Evolutionary conservation across 2,329 filamentous ascomycete species (phyloP), one percentile per base, ranked within the genome.

Genomic region (Fusarium avenaceum): DNA sequence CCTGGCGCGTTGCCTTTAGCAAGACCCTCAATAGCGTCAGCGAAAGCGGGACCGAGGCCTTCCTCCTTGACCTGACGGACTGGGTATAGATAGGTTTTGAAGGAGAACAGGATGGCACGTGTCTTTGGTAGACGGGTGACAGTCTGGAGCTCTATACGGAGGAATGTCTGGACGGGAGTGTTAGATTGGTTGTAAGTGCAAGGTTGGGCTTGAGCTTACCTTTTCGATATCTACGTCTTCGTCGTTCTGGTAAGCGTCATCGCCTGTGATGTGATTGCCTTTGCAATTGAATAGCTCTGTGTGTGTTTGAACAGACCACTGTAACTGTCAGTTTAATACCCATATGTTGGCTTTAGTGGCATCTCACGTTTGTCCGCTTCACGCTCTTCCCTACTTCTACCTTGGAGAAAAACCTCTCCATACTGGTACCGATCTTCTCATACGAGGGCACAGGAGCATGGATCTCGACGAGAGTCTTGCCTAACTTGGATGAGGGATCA

Each of bases 361-460:
- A 26, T 14, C 46, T 54, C 65, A 85, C 85, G 33, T 87, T 87
- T 6, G 81, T 74, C n/a, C 86, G 75, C 72, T 84, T 85, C 3
- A 82, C 82, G 46, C 76, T 79, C 72, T 80, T 85, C 0, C 84
- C 85, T 1, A 82, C 82, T 43, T 83, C 78, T 0, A 87, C 51
- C 47, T 79, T 80, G 4, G 72, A 69, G 63, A 88, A 87, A 72
- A 84, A 86, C 7, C 80, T 78, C 73, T 88, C 85, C 84, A 88
- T 86, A 60, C 84, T 87, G 0, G 77, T 70, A 0, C 82, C 84
- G 28, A 88, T 86, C 76, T 83, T 86, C 17, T 85, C 81, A 55
- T 86, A 87, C 1, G 78, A 78, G 1, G 86, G 86, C 38, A 88
- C 86, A 0, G 65, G 65, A 14, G 57, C 47, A 57, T 88, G 86